Evolutionary conservation across 2,329 filamentous ascomycete species (phyloP).

Genomic region (Hypoxylon sp.): DNA sequence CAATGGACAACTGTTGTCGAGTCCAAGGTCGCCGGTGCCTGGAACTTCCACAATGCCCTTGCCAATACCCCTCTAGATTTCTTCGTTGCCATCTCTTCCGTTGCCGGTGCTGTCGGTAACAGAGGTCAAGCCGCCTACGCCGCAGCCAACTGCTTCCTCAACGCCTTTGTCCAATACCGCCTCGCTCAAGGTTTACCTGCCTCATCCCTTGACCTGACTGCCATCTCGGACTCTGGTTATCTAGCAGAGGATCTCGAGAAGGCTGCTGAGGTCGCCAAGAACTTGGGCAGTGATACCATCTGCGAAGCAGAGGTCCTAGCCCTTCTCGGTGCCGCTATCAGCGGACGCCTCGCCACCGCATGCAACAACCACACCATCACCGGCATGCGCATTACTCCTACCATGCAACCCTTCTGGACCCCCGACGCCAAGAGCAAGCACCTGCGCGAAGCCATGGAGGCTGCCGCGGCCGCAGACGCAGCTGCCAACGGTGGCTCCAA

Average conservation of each 20-base stretch:
- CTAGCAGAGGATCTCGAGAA: constrained; percentile 63
- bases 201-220: constrained; percentile 67
- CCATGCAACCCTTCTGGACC: constrained; percentile 67
- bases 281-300: constrained; percentile 65
- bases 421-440: constrained; percentile 69
- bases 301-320: constrained; percentile 69
- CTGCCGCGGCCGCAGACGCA: constrained; percentile 56
- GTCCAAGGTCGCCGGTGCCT: constrained; percentile 68
- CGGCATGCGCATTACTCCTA: constrained; percentile 65
- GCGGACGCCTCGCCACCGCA: constrained; percentile 58
- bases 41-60: constrained; percentile 68
- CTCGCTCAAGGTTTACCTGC: constrained; percentile 60
- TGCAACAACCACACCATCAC: constrained; percentile 69
- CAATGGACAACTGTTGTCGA: constrained; percentile 65
- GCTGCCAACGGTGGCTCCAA: constrained; percentile 44
- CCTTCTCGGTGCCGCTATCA: constrained; percentile 66
- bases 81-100: constrained; percentile 69
- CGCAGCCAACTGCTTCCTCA: constrained; percentile 65
- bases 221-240: constrained; percentile 66
- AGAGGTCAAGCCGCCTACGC: constrained; percentile 68
- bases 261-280: constrained; percentile 64
- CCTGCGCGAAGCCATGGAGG: constrained; percentile 61
- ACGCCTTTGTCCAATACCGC: constrained; percentile 60
- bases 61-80: constrained; percentile 62
- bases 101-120: constrained; percentile 67